Evolutionary conservation across 257 asterid species (phyloP), one percentile per base, ranked within the genome.

Genomic region (Salvia splendens): DNA sequence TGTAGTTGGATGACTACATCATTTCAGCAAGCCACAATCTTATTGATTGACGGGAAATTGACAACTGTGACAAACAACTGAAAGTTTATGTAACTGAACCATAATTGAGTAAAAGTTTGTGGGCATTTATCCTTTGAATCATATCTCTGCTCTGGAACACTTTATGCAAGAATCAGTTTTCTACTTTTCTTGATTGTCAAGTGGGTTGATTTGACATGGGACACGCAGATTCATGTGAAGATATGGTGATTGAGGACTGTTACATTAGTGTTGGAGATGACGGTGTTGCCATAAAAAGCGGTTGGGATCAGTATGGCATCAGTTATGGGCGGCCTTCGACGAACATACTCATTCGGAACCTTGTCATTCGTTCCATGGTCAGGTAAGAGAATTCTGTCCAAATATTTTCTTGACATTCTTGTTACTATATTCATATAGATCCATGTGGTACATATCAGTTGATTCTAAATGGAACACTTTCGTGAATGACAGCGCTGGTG

Each of bases 261-360:
- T 93, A 90, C 84, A 88, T 90, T 72, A 93, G 99, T 24, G 97
- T 93, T 11, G 99, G 99, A 42, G 99, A 90, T 73, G 99, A 93
- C 62, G 97, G 87, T n/a, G 75, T 93, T 56, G 99, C 99, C 8
- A 90, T 93, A 75, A 90, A 93, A 87, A 93, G 99, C 63, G 99
- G 99, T 62, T 93, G 99, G 99, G 99, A 93, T 82, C 99, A 86
- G 71, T 93, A 83, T 53, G 99, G 99, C 28, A 86, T 84, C 72
- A 69, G 82, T 10, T 93, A 93, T 64, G 95, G 84, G 52, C 81
- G 89, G 6, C 97, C 99, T 49, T 93, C 96, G 1, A 79, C 4
- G 75, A 90, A 88, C 77, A 90, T 90, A 77, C 85, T 86, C 62
- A 73, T 93, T 36, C 84, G 95, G 73, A 88, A 90, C 85, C 85